A percentile compares a stretch with the other conserved stretches of the same genome.
Evolutionary conservation across 345 rosid genomes (phyloP).

Genomic region (Gossypium bickii): DNA sequence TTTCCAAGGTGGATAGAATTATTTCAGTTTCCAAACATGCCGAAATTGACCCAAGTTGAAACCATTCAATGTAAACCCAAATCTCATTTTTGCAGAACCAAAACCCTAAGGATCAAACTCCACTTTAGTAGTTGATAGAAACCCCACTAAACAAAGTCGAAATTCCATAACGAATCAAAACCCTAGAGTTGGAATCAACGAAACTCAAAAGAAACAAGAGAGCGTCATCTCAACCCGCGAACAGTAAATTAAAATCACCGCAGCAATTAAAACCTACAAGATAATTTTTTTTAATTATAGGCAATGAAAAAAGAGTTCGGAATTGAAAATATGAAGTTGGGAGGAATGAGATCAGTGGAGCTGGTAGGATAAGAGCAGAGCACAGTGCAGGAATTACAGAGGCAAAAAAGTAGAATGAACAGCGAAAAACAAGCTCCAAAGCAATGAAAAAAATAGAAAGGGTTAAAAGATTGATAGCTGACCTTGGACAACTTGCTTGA

Average conservation of each 20-base stretch:
- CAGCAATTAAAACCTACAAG: conserved; percentile 30
- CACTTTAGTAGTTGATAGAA: conserved; percentile 26
- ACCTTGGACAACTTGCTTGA: conserved; percentile 34
- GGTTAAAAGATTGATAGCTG: conserved; percentile 35
- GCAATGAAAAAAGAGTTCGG: conserved; percentile 31
- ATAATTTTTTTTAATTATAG: conserved; percentile 14
- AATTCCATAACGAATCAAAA: conserved; percentile 36
- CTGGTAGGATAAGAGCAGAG: conserved; percentile 30
- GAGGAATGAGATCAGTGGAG: conserved; percentile 46
- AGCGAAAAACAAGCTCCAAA: conserved; percentile 36
- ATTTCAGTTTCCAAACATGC: conserved; percentile 30
- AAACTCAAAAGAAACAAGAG: too few species aligned
- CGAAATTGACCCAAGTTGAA: conserved; percentile 30
- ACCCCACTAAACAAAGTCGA: conserved; percentile 21
- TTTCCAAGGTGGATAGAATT: conserved; percentile 18
- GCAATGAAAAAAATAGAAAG: conserved; percentile 21
- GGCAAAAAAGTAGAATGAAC: conserved; percentile 40
- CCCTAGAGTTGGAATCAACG: conserved; percentile 42
- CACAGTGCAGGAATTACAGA: conserved; percentile 48
- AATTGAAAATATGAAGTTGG: conserved; percentile 37
- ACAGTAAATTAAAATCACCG: conserved; percentile 30
- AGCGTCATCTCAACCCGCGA: conserved; percentile 6
- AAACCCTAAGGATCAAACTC: conserved; percentile 72
- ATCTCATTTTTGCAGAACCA: conserved; percentile 51
- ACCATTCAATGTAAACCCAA: conserved; percentile 54